Evolutionary conservation across 257 asterid genomes (phyloP).

Genomic region (Salvia splendens): DNA sequence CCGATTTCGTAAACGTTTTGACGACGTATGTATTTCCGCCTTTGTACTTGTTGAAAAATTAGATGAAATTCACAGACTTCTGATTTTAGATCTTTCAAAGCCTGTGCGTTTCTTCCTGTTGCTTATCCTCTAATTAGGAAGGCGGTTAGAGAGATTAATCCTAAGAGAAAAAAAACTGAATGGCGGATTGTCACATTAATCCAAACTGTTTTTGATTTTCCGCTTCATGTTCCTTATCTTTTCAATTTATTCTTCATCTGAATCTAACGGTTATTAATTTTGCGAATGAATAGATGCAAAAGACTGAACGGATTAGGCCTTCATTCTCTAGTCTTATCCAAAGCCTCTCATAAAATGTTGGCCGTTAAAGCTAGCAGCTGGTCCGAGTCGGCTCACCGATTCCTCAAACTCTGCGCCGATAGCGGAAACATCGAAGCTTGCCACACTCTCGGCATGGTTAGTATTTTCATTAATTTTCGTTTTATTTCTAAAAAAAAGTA

Average conservation of each 20-base stretch:
- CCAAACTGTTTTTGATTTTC: conserved; percentile 1
- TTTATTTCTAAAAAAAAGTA: neutral
- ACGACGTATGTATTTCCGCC: conserved; percentile 53
- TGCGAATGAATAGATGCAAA: conserved; percentile 63
- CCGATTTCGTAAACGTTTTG: conserved; percentile 69
- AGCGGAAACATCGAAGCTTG: conserved; percentile 86
- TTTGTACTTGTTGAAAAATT: neutral
- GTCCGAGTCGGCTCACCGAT: conserved; percentile 80
- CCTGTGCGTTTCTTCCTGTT: neutral
- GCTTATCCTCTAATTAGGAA: neutral
- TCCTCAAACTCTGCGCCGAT: conserved; percentile 86
- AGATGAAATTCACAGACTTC: neutral
- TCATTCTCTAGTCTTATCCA: conserved; percentile 66
- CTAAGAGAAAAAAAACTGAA: conserved; percentile 1
- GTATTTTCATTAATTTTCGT: conserved; percentile 26
- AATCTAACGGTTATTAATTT: conserved; percentile 6
- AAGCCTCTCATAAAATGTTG: conserved; percentile 59
- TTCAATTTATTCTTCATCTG: neutral
- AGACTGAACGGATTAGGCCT: conserved; percentile 71
- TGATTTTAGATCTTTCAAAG: neutral
- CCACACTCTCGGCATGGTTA: conserved; percentile 87
- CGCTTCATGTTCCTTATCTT: neutral
- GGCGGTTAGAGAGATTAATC: conserved; percentile 16
- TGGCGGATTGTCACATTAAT: conserved; percentile 2
- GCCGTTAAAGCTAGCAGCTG: conserved; percentile 66